These are phyloP conservation scores for Dunaliella primolecta DNA, from an alignment of 139 green algal species.

Conservation along the genomic window DNA sequence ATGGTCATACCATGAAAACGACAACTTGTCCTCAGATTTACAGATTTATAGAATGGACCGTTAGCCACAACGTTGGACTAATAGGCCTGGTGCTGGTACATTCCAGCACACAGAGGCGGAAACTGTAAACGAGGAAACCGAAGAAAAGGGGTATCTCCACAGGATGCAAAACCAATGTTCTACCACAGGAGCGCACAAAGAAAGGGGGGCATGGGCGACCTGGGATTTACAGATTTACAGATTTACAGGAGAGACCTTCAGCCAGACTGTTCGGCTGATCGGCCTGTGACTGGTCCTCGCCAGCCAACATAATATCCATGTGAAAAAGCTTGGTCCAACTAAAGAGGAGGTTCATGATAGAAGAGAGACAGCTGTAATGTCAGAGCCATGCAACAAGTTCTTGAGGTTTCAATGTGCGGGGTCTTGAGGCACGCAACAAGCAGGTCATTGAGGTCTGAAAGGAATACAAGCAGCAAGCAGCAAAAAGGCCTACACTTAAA, in stretches of 20 bases:
- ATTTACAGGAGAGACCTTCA: not conserved
- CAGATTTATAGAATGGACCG: not conserved
- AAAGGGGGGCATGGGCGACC: not conserved
- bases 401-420: too few species aligned
- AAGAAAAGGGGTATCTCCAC: not conserved
- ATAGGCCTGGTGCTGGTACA: too few species aligned
- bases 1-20: too few species aligned
- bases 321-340: not conserved
- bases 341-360: not conserved
- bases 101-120: too few species aligned
- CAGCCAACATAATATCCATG: not conserved
- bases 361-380: not conserved
- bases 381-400: too few species aligned
- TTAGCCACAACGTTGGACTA: not conserved
- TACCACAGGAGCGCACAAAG: not conserved
- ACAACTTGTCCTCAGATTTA: too few species aligned
- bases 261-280: too few species aligned
- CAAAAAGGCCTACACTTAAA: too few species aligned
- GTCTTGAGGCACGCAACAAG: too few species aligned
- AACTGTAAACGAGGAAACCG: not conserved
- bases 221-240: not conserved
- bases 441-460: too few species aligned
- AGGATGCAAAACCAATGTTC: not conserved
- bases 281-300: too few species aligned
- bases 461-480: too few species aligned